Evolutionary conservation across 108 stramenopile species (phyloP).

Genomic region (Skeletonema menzelii): DNA sequence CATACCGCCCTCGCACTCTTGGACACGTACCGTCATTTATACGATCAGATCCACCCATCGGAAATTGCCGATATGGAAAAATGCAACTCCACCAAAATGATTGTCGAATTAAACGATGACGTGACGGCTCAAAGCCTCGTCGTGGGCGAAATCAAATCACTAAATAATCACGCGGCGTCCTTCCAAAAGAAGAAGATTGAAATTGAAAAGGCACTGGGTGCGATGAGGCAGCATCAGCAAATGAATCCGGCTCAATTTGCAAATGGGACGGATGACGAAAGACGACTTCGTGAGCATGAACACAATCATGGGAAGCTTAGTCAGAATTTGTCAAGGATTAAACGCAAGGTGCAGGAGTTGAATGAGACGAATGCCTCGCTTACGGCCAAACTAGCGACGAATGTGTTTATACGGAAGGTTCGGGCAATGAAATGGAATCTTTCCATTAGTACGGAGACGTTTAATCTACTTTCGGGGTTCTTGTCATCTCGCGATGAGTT

Average conservation of each 20-base stretch:
- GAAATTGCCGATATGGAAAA: slow-evolving; percentile 70
- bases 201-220: slow-evolving; percentile 4
- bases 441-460: slow-evolving; percentile 65
- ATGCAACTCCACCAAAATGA: slow-evolving; percentile 60
- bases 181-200: slow-evolving; percentile 21
- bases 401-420: slow-evolving; percentile 81
- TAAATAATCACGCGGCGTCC: slow-evolving; percentile 17
- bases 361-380: slow-evolving; percentile 41
- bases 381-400: slow-evolving; percentile 56
- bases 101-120: slow-evolving; percentile 63
- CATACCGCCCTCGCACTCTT: slow-evolving; percentile 69
- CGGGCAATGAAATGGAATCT: slow-evolving; percentile 84
- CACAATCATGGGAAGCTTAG: slow-evolving; percentile 12
- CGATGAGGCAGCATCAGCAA: slow-evolving; percentile 21
- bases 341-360: slow-evolving; percentile 61
- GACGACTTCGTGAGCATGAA: slow-evolving; percentile 6
- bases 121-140: slow-evolving; percentile 22
- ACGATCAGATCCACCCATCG: slow-evolving; percentile 64
- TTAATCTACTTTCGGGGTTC: slow-evolving; percentile 61
- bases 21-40: slow-evolving; percentile 73
- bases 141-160: slow-evolving; percentile 13
- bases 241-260: slow-evolving; percentile 24
- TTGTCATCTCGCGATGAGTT: slow-evolving; percentile 48
- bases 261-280: slow-evolving; percentile 16
- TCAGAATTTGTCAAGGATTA: slow-evolving; percentile 28